Evolutionary conservation across 2,329 filamentous ascomycete genomes (phyloP).

Genomic region (Penicillium griseofulvum): DNA sequence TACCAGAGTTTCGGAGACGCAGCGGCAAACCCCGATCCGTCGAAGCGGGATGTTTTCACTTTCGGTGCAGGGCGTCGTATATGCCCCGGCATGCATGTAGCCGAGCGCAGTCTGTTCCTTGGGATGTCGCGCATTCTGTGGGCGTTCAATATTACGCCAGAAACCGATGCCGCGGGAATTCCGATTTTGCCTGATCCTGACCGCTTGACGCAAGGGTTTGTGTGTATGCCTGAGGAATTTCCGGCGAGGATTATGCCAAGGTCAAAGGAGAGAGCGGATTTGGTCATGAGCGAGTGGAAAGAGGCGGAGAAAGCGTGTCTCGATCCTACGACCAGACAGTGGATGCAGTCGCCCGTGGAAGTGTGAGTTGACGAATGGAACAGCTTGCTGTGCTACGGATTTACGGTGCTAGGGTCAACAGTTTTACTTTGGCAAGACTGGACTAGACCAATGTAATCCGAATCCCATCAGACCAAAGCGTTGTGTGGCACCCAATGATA

Average conservation of each 20-base stretch:
- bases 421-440: neutral
- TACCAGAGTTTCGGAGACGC: constrained; percentile 36
- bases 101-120: constrained; percentile 50
- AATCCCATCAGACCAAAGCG: neutral
- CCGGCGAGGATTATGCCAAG: constrained; percentile 38
- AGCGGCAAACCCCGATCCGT: constrained; percentile 35
- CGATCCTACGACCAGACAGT: constrained; percentile 12
- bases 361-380: neutral
- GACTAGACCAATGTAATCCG: neutral
- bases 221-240: constrained; percentile 46
- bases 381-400: neutral
- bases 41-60: constrained; percentile 52
- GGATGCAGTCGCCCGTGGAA: constrained; percentile 8
- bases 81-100: constrained; percentile 59
- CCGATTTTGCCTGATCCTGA: constrained; percentile 41
- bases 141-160: constrained; percentile 45
- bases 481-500: neutral
- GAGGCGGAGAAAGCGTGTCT: constrained; percentile 9
- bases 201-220: constrained; percentile 44
- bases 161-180: constrained; percentile 30
- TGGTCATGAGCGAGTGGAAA: constrained; percentile 13
- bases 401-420: neutral
- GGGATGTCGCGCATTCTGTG: constrained; percentile 51
- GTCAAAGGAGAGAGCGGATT: constrained; percentile 29
- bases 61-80: constrained; percentile 58